phyloP scores from a whole-genome alignment of 179 eudicot species.

The Amaranthus tricolor region DNA sequence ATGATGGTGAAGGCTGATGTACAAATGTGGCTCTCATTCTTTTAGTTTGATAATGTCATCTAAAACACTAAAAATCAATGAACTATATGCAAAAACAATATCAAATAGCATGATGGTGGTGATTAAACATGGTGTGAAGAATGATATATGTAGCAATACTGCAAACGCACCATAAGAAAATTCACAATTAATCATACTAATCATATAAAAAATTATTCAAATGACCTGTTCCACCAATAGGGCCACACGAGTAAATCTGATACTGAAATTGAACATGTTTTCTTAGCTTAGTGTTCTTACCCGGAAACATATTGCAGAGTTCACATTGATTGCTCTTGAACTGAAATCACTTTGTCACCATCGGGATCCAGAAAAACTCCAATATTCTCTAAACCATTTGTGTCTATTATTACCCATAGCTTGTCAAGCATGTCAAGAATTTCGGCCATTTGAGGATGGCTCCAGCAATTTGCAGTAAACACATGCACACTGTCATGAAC shows the following conservation, averaged over 20 bases:
- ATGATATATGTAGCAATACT: too few relatives aligned
- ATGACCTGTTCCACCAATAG: background rate
- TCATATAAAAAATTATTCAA: background rate
- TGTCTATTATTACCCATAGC: conserved; percentile 20
- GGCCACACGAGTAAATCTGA: background rate
- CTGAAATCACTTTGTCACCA: background rate
- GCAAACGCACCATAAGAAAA: too few relatives aligned
- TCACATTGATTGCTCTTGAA: background rate
- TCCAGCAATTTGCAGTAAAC: conserved; percentile 31
- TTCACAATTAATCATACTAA: background rate
- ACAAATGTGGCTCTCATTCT: background rate
- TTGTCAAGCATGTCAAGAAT: conserved; percentile 26
- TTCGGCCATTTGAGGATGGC: conserved; percentile 31
- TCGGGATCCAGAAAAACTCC: conserved; percentile 6
- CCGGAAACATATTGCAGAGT: background rate
- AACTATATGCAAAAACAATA: background rate
- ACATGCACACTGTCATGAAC: conserved; percentile 36
- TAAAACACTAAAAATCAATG: background rate
- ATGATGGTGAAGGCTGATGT: background rate
- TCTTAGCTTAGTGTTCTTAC: background rate
- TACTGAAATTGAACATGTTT: background rate
- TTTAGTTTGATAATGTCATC: background rate
- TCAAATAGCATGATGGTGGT: background rate
- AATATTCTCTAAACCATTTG: conserved; percentile 6
- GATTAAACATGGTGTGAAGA: background rate